Conservation (phyloP, 116 monocot species). For the Dioscorea cayenensis region DNA sequence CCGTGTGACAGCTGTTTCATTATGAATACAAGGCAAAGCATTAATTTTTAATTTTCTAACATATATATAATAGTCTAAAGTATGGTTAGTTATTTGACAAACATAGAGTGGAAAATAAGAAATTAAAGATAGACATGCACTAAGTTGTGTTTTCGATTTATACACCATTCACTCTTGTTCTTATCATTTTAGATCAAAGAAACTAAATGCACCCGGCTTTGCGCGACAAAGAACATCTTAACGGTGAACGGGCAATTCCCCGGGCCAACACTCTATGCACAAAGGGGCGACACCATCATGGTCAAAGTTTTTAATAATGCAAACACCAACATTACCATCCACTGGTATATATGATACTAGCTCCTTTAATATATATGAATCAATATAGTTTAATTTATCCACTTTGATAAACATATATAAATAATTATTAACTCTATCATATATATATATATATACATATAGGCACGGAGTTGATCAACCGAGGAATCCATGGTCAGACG, state of each 20-base stretch:
- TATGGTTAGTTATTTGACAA: too few species aligned
- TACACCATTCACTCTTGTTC: neutral
- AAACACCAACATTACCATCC: slow-evolving; percentile 43
- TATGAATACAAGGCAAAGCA: too few species aligned
- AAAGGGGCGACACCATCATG: slow-evolving; percentile 31
- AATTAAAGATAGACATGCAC: too few species aligned
- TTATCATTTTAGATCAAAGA: slow-evolving; percentile 24
- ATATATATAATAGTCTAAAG: too few species aligned
- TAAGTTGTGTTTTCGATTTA: too few species aligned
- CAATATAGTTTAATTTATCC: too few species aligned
- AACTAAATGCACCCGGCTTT: slow-evolving; percentile 33
- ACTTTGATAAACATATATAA: neutral
- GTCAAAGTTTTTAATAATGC: slow-evolving; percentile 37
- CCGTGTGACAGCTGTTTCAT: too few species aligned
- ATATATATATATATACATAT: neutral
- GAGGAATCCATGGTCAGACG: slow-evolving; percentile 79
- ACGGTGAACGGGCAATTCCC: slow-evolving; percentile 62
- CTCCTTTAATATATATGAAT: neutral
- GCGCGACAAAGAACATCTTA: slow-evolving; percentile 42
- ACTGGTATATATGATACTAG: slow-evolving; percentile 32
- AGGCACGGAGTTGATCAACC: slow-evolving; percentile 76
- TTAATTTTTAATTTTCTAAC: too few species aligned
- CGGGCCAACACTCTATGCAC: slow-evolving; percentile 44
- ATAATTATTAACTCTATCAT: neutral
- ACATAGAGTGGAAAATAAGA: too few species aligned